Percentiles rank a stretch among this genome's conserved stretches.
These are phyloP conservation scores for Aspergillus quadricinctus DNA, from an alignment of 2,329 filamentous ascomycete species.

Conservation along the genomic window DNA sequence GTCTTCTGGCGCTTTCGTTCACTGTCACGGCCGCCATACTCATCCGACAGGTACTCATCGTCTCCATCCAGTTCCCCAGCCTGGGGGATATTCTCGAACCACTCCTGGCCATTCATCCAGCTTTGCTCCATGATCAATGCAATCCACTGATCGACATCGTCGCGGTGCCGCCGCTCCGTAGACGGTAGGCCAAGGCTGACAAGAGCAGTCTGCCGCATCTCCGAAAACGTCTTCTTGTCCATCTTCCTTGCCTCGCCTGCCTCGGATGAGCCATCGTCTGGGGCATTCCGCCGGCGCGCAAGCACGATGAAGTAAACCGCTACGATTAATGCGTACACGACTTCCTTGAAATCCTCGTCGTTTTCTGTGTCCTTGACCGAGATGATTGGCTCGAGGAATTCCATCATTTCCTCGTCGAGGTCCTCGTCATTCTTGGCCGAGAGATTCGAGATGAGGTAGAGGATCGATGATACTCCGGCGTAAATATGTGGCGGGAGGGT, in stretches of 20 bases:
- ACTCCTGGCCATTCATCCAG: slow-evolving; percentile 58
- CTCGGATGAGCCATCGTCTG: slow-evolving; percentile 1
- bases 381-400: slow-evolving; percentile 37
- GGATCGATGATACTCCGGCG: slow-evolving; percentile 62
- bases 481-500: slow-evolving; percentile 67
- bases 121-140: slow-evolving; percentile 48
- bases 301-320: slow-evolving; percentile 44
- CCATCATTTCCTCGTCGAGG: slow-evolving; percentile 34
- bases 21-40: slow-evolving; percentile 30
- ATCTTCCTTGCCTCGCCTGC: slow-evolving; percentile 25
- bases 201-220: slow-evolving; percentile 38
- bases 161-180: slow-evolving; percentile 38
- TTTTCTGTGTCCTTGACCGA: slow-evolving; percentile 43
- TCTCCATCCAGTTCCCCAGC: slow-evolving; percentile 34
- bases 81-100: slow-evolving; percentile 58
- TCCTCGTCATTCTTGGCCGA: slow-evolving; percentile 46
- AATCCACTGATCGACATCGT: slow-evolving; percentile 60
- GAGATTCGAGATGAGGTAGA: slow-evolving; percentile 43
- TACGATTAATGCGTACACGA: slow-evolving; percentile 36
- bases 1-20: slow-evolving; percentile 23
- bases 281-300: slow-evolving; percentile 46
- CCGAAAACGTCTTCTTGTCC: slow-evolving; percentile 39
- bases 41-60: slow-evolving; percentile 29
- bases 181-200: slow-evolving; percentile 35
- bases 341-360: slow-evolving; percentile 42